Conservation (phyloP, 164 flowering plant species). For the Macadamia tetraphylla region DNA sequence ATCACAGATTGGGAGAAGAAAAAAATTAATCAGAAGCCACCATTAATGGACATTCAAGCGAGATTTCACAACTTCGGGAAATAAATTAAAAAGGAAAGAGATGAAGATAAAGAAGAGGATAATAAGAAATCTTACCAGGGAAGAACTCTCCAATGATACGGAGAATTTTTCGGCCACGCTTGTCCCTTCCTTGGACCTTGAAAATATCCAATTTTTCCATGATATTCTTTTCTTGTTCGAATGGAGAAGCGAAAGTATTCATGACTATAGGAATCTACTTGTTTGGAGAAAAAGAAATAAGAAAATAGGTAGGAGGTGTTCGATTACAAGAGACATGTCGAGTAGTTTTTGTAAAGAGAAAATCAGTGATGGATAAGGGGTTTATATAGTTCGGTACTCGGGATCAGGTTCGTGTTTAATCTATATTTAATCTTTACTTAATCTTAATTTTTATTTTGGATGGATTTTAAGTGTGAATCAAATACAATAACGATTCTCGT, state of each 20-base stretch:
- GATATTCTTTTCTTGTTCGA: conserved; percentile 28
- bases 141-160: conserved; percentile 52
- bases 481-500: no score
- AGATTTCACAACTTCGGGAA: not conserved
- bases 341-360: not conserved
- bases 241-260: conserved; percentile 8
- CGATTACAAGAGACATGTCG: no score
- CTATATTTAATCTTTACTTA: no score
- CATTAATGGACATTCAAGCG: not conserved
- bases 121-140: conserved; percentile 36
- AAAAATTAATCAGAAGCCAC: not conserved
- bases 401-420: no score
- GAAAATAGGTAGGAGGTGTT: not conserved
- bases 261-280: conserved; percentile 2
- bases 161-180: conserved; percentile 47
- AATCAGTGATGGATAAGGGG: not conserved
- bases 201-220: conserved; percentile 42
- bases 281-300: not conserved
- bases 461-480: no score
- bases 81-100: not conserved
- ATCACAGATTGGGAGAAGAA: not conserved
- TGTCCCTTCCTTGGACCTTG: conserved; percentile 54
- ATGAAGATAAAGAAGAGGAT: not conserved
- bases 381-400: not conserved
- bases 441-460: no score